A percentile compares a stretch with the other conserved stretches of the same genome.
These are phyloP conservation scores for Dissophora ornata DNA, from an alignment of 192 early-diverging fungal species.

Conservation along the genomic window DNA sequence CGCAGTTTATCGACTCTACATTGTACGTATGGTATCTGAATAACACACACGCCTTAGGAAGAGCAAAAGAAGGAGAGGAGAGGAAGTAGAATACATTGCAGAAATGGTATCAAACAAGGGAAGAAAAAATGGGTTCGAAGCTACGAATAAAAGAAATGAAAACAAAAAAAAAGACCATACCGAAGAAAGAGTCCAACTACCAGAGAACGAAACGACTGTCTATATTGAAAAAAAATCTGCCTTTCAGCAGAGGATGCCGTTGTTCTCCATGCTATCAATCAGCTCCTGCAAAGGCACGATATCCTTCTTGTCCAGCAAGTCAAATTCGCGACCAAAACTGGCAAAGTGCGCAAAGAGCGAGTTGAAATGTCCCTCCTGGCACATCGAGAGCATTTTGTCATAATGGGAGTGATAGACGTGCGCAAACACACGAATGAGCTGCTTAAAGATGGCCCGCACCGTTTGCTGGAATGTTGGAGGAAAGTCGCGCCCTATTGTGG, in stretches of 20 bases:
- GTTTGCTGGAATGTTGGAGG: slow-evolving; percentile 79
- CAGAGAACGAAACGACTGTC: background rate
- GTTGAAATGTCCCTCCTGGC: slow-evolving; percentile 92
- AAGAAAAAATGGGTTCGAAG: no score
- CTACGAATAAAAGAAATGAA: no score
- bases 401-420: slow-evolving; percentile 96
- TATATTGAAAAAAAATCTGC: no score
- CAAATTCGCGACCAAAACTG: slow-evolving; percentile 93
- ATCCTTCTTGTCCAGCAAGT: slow-evolving; percentile 93
- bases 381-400: slow-evolving; percentile 83
- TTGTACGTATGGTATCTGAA: no score
- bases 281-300: slow-evolving; percentile 83
- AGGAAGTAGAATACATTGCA: no score
- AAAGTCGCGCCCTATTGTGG: slow-evolving; percentile 79
- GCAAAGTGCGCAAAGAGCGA: slow-evolving; percentile 96
- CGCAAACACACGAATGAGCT: slow-evolving; percentile 89
- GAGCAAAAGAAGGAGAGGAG: no score
- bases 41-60: no score
- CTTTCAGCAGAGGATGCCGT: slow-evolving; percentile 48
- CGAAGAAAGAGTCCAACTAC: background rate
- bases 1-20: no score
- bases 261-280: slow-evolving; percentile 64
- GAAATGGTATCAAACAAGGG: no score
- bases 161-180: background rate
- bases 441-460: slow-evolving; percentile 81